A percentile compares a stretch with the other conserved stretches of the same genome.
Evolutionary conservation across 2,329 filamentous ascomycete genomes (phyloP).

Genomic region (Colletotrichum sidae): DNA sequence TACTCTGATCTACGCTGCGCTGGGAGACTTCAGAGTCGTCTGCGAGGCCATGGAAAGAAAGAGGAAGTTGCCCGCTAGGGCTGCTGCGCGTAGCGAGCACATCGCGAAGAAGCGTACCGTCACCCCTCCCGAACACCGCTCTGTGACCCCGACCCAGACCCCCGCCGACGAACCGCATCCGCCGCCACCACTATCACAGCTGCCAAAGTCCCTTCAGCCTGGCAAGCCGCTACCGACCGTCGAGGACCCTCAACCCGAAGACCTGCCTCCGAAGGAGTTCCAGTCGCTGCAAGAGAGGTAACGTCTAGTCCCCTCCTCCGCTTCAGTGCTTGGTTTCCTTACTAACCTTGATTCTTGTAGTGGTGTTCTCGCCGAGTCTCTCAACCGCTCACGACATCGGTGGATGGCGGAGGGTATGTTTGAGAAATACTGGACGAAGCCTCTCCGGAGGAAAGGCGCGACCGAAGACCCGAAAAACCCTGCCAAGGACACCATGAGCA

Average conservation of each 20-base stretch:
- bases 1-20: slow-evolving; percentile 26
- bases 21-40: slow-evolving; percentile 20
- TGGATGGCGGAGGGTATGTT: slow-evolving; percentile 81
- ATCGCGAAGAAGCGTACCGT: slow-evolving; percentile 69
- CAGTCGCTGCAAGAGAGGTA: slow-evolving; percentile 81
- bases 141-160: slow-evolving; percentile 58
- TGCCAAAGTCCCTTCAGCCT: slow-evolving; percentile 73
- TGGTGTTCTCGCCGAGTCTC: slow-evolving; percentile 79
- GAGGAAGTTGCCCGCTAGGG: slow-evolving; percentile 72
- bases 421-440: slow-evolving; percentile 83
- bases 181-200: slow-evolving; percentile 43
- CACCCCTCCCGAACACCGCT: slow-evolving; percentile 64
- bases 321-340: neutral
- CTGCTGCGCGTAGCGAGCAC: slow-evolving; percentile 70
- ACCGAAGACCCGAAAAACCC: slow-evolving; percentile 75
- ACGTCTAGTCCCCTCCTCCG: slow-evolving; percentile 36
- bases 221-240: slow-evolving; percentile 79
- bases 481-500: slow-evolving; percentile 77
- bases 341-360: slow-evolving; percentile 53
- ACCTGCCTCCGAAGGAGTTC: slow-evolving; percentile 74
- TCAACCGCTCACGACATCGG: slow-evolving; percentile 77
- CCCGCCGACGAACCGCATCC: slow-evolving; percentile 51
- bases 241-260: slow-evolving; percentile 72
- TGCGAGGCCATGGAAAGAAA: slow-evolving; percentile 69
- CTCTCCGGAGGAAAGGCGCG: slow-evolving; percentile 74